These are phyloP conservation scores for Debaryomyces singareniensis DNA, from an alignment of 1,139 yeast species.

Conservation along the genomic window DNA sequence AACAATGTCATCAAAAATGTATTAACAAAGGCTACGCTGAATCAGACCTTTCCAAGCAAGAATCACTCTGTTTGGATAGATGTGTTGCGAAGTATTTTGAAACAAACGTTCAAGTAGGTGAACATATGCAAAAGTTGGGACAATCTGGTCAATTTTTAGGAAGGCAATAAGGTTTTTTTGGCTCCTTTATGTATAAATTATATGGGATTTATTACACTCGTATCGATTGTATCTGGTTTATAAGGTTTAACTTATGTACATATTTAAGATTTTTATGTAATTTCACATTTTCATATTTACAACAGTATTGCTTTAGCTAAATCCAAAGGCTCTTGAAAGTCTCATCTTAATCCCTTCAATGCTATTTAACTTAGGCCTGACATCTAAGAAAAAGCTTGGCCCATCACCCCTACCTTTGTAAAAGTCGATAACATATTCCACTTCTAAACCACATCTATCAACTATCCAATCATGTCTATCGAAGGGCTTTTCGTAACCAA, in stretches of 20 bases:
- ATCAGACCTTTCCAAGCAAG: conserved; percentile 76
- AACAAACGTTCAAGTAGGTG: conserved; percentile 94
- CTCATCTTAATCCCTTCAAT: conserved; percentile 77
- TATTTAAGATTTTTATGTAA: not conserved
- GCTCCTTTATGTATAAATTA: no score
- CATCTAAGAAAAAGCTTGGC: conserved; percentile 77
- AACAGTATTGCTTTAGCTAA: conserved; percentile 7
- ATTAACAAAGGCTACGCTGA: conserved; percentile 61
- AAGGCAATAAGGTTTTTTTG: conserved; percentile 24
- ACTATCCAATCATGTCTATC: conserved; percentile 96
- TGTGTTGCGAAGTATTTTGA: conserved; percentile 97
- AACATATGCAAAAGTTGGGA: conserved; percentile 74
- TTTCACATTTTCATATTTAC: not conserved
- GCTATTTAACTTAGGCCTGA: conserved; percentile 80
- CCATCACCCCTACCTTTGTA: conserved; percentile 58
- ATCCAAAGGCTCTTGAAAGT: conserved; percentile 51
- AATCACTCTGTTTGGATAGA: conserved; percentile 89
- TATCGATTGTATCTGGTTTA: not conserved
- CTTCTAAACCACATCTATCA: conserved; percentile 76
- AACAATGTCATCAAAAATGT: conserved; percentile 88
- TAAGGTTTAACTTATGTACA: not conserved
- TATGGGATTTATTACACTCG: not conserved
- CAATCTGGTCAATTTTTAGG: conserved; percentile 50
- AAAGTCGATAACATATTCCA: conserved; percentile 92
- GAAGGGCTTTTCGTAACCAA: conserved; percentile 75